phyloP scores from a whole-genome alignment of 225 moss, liverwort and hornwort genomes.

The Straminergon stramineum region DNA sequence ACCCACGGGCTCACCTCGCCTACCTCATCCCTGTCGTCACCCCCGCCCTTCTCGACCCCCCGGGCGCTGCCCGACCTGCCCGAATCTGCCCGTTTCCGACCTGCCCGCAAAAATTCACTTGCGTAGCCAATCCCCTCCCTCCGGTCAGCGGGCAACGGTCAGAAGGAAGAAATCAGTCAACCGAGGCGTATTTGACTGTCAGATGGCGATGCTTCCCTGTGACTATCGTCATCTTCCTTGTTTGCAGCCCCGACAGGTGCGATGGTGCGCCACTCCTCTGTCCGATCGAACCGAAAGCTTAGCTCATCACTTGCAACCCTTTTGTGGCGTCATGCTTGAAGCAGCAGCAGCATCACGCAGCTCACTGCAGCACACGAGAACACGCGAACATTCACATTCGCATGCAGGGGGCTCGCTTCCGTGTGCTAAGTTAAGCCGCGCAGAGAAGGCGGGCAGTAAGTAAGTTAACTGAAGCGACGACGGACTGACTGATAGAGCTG shows the following conservation, averaged over 20 bases:
- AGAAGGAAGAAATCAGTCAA: background rate
- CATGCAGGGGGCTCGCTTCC: background rate
- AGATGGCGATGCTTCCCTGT: constrained; percentile 23
- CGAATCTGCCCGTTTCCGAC: background rate
- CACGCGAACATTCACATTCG: background rate
- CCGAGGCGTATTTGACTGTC: constrained; percentile 2
- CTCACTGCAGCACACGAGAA: background rate
- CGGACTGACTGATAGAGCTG: background rate
- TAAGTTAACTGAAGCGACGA: background rate
- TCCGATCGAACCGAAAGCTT: background rate
- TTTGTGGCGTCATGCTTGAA: constrained; percentile 16
- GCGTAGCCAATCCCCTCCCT: background rate
- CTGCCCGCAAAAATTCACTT: background rate
- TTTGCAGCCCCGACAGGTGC: background rate
- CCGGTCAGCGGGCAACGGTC: background rate
- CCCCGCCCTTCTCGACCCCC: background rate
- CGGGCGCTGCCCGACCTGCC: background rate
- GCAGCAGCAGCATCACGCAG: background rate
- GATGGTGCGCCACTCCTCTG: background rate
- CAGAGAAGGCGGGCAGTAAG: background rate
- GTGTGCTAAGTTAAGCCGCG: background rate
- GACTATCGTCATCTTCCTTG: constrained; percentile 18
- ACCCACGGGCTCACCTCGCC: background rate
- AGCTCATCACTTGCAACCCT: background rate
- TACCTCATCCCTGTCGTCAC: constrained; percentile 11